Evolutionary conservation across 768 basidiomycete genomes (phyloP).

Genomic region (Pisolithus tinctorius): DNA sequence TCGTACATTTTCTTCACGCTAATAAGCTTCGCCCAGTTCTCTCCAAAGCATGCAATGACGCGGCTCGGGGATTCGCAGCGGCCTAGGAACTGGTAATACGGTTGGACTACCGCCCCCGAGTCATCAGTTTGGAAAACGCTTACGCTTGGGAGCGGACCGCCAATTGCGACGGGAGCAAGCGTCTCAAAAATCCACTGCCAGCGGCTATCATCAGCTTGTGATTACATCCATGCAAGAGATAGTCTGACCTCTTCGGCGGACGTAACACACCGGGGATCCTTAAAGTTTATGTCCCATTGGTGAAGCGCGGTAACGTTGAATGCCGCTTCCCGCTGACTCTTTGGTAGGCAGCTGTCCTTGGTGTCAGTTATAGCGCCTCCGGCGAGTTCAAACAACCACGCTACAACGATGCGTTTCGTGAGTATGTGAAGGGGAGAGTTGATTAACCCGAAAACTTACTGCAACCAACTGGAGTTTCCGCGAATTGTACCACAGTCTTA

Average conservation of each 20-base stretch:
- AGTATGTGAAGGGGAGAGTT: background rate
- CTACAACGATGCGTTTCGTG: slow-evolving; percentile 29
- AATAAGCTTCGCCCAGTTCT: slow-evolving; percentile 65
- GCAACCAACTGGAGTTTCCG: slow-evolving; percentile 82
- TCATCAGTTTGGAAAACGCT: slow-evolving; percentile 27
- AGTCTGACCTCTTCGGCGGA: slow-evolving; percentile 71
- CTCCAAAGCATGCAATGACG: slow-evolving; percentile 61
- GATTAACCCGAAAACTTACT: slow-evolving; percentile 46
- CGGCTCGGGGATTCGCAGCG: slow-evolving; percentile 59
- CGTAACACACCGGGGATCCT: slow-evolving; percentile 73
- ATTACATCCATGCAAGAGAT: background rate
- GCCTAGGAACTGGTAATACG: slow-evolving; percentile 58
- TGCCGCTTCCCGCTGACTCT: slow-evolving; percentile 67
- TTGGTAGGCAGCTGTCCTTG: slow-evolving; percentile 69
- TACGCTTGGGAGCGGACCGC: slow-evolving; percentile 82
- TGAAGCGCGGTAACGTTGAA: slow-evolving; percentile 89
- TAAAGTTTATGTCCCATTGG: slow-evolving; percentile 83
- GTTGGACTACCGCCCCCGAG: slow-evolving; percentile 11
- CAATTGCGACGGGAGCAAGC: slow-evolving; percentile 62
- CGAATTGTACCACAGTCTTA: slow-evolving; percentile 74
- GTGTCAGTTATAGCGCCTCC: slow-evolving; percentile 74
- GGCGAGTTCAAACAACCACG: slow-evolving; percentile 89
- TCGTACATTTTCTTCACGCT: slow-evolving; percentile 74
- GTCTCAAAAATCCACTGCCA: slow-evolving; percentile 73
- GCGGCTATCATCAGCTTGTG: slow-evolving; percentile 4